Evolutionary conservation across 768 basidiomycete species (phyloP).

Genomic region (Pleurotus eryngii): DNA sequence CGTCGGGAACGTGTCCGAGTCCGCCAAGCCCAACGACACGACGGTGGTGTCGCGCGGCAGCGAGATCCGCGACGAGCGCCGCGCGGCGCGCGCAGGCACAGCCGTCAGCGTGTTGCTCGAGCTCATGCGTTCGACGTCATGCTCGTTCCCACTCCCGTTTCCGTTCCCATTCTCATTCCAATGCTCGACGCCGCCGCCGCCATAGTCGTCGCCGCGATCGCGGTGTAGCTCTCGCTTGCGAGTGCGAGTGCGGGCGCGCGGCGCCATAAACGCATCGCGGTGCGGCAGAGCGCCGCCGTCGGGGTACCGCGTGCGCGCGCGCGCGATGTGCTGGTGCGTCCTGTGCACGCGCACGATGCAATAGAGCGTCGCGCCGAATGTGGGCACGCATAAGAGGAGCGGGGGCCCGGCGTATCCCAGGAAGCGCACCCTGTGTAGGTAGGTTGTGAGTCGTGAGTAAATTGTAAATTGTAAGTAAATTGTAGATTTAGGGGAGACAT

Average conservation of each 20-base stretch:
- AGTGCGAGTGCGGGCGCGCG: conserved; percentile 13
- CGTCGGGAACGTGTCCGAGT: conserved; percentile 8
- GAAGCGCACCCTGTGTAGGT: conserved; percentile 50
- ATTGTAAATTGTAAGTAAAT: too few relatives aligned
- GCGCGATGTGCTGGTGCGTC: conserved; percentile 34
- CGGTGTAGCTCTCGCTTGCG: too few relatives aligned
- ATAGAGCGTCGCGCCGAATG: conserved; percentile 43
- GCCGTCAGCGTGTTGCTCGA: conserved; percentile 15
- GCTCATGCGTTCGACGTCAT: conserved; percentile 15
- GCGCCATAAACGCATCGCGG: conserved; percentile 9
- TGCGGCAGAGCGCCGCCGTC: background rate
- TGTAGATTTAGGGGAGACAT: conserved; percentile 20
- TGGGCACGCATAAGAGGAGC: conserved; percentile 48
- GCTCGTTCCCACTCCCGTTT: too few relatives aligned
- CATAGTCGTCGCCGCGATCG: too few relatives aligned
- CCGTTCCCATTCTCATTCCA: too few relatives aligned
- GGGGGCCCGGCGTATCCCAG: conserved; percentile 61
- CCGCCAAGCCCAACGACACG: conserved; percentile 2
- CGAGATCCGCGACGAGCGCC: background rate
- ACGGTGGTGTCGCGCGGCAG: background rate
- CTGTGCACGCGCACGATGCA: conserved; percentile 35
- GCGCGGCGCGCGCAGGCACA: background rate
- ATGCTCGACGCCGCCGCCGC: too few relatives aligned
- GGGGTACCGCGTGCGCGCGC: conserved; percentile 27
- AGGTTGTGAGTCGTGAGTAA: background rate